Conservation (phyloP, 2,329 filamentous ascomycete species). For the Penicillium corylophilum region DNA sequence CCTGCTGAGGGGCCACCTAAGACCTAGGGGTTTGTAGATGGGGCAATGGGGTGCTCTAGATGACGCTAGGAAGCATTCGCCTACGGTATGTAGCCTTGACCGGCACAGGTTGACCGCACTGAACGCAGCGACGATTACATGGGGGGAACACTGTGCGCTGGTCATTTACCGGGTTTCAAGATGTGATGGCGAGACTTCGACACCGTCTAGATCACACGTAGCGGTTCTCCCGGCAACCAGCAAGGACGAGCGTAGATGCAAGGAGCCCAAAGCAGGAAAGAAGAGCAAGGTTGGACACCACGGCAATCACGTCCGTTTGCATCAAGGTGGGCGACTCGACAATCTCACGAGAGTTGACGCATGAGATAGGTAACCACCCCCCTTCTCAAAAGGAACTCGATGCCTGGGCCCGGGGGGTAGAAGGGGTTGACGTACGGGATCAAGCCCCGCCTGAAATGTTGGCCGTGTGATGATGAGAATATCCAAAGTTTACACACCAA, state of each 20-base stretch:
- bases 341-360: constrained; percentile 6
- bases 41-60: background rate
- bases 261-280: constrained; percentile 24
- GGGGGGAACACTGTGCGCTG: background rate
- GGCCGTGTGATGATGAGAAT: constrained; percentile 17
- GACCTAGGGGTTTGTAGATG: background rate
- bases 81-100: background rate
- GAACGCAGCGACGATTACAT: background rate
- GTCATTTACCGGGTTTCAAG: background rate
- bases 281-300: constrained; percentile 3
- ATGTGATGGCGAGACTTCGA: background rate
- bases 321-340: background rate
- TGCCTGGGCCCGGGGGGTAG: no score
- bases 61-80: background rate
- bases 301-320: background rate
- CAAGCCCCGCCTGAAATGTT: constrained; percentile 11
- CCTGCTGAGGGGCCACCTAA: background rate
- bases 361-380: constrained; percentile 19
- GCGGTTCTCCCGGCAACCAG: constrained; percentile 7
- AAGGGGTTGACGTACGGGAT: constrained; percentile 9
- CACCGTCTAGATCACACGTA: background rate
- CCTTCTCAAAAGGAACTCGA: constrained; percentile 8
- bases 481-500: constrained; percentile 1
- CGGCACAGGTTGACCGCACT: background rate
- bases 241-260: constrained; percentile 28